Conservation (phyloP, 768 basidiomycete species). For the Boletus edulis region DNA sequence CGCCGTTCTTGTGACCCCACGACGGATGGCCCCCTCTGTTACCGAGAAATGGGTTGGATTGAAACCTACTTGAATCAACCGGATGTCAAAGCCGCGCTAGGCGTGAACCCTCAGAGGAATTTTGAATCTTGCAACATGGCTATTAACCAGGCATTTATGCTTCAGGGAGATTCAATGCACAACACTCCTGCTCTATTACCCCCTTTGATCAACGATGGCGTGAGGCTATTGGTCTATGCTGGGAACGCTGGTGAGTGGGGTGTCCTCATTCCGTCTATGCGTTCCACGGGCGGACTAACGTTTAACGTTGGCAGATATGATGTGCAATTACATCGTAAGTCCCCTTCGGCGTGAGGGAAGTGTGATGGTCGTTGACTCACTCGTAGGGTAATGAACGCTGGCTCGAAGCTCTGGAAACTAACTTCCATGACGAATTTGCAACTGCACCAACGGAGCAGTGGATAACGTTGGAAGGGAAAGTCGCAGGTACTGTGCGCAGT, state of each 20-base stretch:
- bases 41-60: conserved; percentile 80
- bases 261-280: not conserved
- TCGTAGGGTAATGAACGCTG: conserved; percentile 73
- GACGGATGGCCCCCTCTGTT: conserved; percentile 73
- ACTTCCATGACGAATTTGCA: conserved; percentile 61
- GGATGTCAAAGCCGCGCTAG: conserved; percentile 74
- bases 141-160: conserved; percentile 75
- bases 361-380: not conserved
- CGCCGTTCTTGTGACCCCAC: conserved; percentile 68
- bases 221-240: conserved; percentile 86
- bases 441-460: conserved; percentile 50
- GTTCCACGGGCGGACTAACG: conserved; percentile 11
- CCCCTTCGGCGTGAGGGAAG: not conserved
- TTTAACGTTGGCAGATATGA: conserved; percentile 53
- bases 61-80: conserved; percentile 85
- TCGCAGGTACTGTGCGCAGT: conserved; percentile 66
- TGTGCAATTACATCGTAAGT: conserved; percentile 81
- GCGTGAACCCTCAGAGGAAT: conserved; percentile 55
- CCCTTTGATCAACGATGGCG: conserved; percentile 76
- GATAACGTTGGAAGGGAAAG: conserved; percentile 49
- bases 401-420: conserved; percentile 60
- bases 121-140: conserved; percentile 78
- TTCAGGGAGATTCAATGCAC: conserved; percentile 86
- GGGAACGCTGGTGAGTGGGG: conserved; percentile 67
- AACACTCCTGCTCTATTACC: conserved; percentile 78